Base-by-base conservation (phyloP, 2,329 filamentous ascomycete genomes). In the Coniochaeta sp. region DNA sequence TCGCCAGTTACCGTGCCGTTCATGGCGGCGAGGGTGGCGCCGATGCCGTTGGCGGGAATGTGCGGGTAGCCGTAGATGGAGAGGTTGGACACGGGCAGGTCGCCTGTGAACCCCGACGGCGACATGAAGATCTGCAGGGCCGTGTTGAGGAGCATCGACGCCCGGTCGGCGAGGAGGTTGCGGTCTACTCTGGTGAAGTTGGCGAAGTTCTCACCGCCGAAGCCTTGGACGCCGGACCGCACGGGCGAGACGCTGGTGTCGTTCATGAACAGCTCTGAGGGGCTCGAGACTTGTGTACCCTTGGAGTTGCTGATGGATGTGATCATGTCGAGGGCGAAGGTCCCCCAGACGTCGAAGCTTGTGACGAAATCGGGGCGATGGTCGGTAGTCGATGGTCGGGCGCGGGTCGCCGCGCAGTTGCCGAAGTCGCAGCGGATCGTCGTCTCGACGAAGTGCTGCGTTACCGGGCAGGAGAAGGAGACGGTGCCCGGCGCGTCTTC, bases 101-200 rank as follows among this genome's bases (percentile, higher is more conserved):
- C 47, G 14, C 47, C 47, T 7, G 28, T 49, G 30, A 49, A 49
- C 7, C 47, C 47, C 16, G 47, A 2, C 13, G 47, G 47, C 10
- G 47, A 4, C 47, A 49, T 49, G 47, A 49, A 49, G 47, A 35
- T 35, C 16, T 49, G 47, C 12, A 49, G 47, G 20, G 47, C 47
- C 16, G 47, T 35, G 47, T 49, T 49, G 28, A 49, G 47, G 28
- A 49, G 30, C 47, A 49, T 49, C 18, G 47, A 33, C 13, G 28
- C 47, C 13, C 47, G 28, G 20, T 49, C 47, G 2, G 47, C 47
- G 3, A 49, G 14, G 3, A 49, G 28, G 2, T 35, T 7, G 4
- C 28, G 47, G 3, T 49, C 47, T 8, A 35, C 31, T 10, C 6
- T 3, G 47, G 5, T 49, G 18, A 49, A 14, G 18, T 49, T 35